phyloP scores from a whole-genome alignment of 345 rosid species.

The Eucalyptus regnans region DNA sequence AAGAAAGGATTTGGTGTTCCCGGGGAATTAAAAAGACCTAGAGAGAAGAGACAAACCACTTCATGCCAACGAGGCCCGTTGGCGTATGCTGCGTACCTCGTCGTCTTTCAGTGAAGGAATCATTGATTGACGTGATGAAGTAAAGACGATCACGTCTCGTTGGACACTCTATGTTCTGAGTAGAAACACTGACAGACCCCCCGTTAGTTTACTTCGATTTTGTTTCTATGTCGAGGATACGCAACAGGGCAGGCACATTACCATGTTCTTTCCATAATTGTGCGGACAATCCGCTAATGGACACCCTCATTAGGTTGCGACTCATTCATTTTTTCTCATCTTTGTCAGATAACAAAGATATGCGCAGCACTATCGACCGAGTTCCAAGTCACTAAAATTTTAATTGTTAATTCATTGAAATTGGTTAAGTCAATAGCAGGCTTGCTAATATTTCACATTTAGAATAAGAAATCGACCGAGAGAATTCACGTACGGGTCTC shows the following conservation, averaged over 20 bases:
- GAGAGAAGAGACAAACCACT: not conserved
- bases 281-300: not conserved
- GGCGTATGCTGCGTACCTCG: not conserved
- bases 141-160: not conserved
- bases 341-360: not conserved
- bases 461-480: not conserved
- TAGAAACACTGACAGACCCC: not conserved
- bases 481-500: not conserved
- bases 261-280: not conserved
- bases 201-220: not conserved
- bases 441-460: not conserved
- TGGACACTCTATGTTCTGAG: not conserved
- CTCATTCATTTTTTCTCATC: not conserved
- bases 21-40: not conserved
- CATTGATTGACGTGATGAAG: accelerated
- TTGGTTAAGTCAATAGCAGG: not conserved
- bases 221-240: not conserved
- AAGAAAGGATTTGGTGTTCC: not conserved
- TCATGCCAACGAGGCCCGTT: not conserved
- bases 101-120: not conserved
- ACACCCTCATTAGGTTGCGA: not conserved
- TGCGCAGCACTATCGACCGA: not conserved
- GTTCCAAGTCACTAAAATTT: not conserved
- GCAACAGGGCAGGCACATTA: not conserved
- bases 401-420: not conserved